Base-by-base conservation (phyloP, 1,284 basidiomycete genomes). In the Moniliophthora roreri region DNA sequence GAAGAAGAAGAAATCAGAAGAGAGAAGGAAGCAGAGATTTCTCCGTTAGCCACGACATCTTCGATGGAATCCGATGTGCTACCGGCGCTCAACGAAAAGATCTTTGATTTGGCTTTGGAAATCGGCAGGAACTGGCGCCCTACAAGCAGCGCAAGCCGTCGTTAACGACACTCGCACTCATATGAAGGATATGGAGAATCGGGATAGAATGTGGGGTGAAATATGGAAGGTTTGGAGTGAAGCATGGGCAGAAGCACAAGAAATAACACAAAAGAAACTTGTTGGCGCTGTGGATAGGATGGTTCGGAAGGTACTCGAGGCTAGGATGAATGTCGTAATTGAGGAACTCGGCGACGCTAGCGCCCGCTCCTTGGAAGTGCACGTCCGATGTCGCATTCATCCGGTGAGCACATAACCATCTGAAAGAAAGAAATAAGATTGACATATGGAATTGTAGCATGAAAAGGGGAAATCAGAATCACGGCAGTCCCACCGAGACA, bases 81-180 rank as follows among this genome's bases (percentile, higher is more conserved):
- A 15, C 16, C 23, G 10, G 9, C 21, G 24, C 13, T 41, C 13
- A 50, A 50, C 24, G 39, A 40, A 7, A 39, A n/a, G 38, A 50
- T 50, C 24, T 50, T 50, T 32, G 38, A 50, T 16, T 50, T 50
- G 38, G 39, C 49, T 50, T n/a, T 50, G 49, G 49, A 26, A 41
- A 13, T 20, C 16, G 2, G 49, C 49, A 5, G 36, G 24, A 16
- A 16, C 16, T n/a, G 49, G 49, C 10, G 49, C 49, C n/a, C 39
- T 50, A 28, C 16, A 28, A 11, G 39, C 28, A 28, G 49, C 49
- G 8, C 9, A 50, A 26, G 24, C 3, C 2, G 23, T 26, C n/a
- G 38, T 39, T 2, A 4, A 41, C n/a, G 49, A 18, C 3, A 50
- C 49, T 8, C 11, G n/a, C n/a, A 16, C 24, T 13, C 13, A 2